Evolutionary conservation across 164 flowering plant species (phyloP), one percentile per base, ranked within the genome.

Genomic region (Houttuynia cordata): DNA sequence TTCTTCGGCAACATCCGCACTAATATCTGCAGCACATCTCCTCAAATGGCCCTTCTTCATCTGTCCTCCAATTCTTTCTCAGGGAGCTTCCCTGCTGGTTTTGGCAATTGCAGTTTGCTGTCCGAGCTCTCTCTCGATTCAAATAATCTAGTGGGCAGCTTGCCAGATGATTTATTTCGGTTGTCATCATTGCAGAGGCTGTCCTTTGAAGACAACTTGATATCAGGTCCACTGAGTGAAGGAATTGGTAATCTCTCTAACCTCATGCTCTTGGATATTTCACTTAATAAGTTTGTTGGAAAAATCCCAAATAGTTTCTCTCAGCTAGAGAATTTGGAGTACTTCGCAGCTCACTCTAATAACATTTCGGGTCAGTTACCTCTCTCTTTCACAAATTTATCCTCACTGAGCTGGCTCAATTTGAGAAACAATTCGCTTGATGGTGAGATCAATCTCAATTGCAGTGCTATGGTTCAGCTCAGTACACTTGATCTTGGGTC

Each of bases 401-500:
- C 74, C 0, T 61, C 75, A 0, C 62, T 87, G 22, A 24, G 19
- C 47, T 49, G 62, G 42, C 79, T 87, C 39, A 70, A 65, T 62
- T 53, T 85, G 74, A 76, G 84, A 62, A 83, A 83, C 66, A 87
- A 87, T 67, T 79, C 86, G n/a, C 70, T 91, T 14, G 52, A 57
- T 0, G 96, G 93, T 1, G 18, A 10, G 25, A 53, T 69, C 37
- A 65, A 71, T 70, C 74, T 84, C 54, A 73, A 85, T 69, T 91
- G 81, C 72, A 65, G 82, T 49, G 65, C 67, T 56, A 64, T 88
- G 75, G 58, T 78, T 1, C 59, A 63, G 63, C 89, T 91, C 12
- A 60, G 63, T 41, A 72, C 81, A n/a, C 86, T 91, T 69, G 91
- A 91, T 76, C 85, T 91, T 52, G 96, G 82, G 30, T 65, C 76